phyloP scores from a whole-genome alignment of 2,329 filamentous ascomycete species.

The Alternaria viburni region DNA sequence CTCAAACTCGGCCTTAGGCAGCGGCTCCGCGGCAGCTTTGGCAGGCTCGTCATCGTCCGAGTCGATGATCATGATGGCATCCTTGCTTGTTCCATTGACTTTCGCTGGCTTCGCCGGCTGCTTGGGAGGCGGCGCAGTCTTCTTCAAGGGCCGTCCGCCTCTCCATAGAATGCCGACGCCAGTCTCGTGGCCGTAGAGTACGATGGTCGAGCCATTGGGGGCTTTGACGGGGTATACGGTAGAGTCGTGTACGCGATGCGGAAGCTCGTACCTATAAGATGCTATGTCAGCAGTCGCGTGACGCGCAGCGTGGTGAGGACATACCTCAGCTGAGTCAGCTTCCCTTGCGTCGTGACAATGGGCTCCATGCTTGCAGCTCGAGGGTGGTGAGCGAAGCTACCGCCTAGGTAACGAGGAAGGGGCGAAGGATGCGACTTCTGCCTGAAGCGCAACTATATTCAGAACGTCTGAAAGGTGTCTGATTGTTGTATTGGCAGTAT shows the following conservation, averaged over 20 bases:
- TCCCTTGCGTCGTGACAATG: conserved; percentile 61
- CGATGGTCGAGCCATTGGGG: conserved; percentile 67
- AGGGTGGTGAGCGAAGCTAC: neutral
- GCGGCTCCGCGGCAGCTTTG: conserved; percentile 22
- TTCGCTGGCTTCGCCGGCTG: conserved; percentile 43
- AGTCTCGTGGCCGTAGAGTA: conserved; percentile 65
- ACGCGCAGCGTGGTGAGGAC: neutral
- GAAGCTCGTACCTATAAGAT: conserved; percentile 63
- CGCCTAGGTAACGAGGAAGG: neutral
- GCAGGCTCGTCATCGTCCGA: conserved; percentile 60
- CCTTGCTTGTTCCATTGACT: conserved; percentile 51
- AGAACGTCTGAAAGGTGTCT: neutral
- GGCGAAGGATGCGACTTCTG: neutral
- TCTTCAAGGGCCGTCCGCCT: conserved; percentile 60
- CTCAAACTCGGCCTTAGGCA: conserved; percentile 54
- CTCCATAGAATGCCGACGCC: conserved; percentile 67
- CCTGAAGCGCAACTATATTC: neutral
- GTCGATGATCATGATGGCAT: conserved; percentile 63
- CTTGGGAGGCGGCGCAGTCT: conserved; percentile 29
- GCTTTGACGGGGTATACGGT: conserved; percentile 64
- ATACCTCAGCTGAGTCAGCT: conserved; percentile 42
- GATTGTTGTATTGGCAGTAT: neutral
- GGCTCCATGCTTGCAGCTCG: conserved; percentile 66
- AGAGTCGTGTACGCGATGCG: conserved; percentile 63
- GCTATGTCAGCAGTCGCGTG: conserved; percentile 7